Evolutionary conservation across 805 yeast species (phyloP), one percentile per base, ranked within the genome.

Genomic region (Spathaspora boniae): DNA sequence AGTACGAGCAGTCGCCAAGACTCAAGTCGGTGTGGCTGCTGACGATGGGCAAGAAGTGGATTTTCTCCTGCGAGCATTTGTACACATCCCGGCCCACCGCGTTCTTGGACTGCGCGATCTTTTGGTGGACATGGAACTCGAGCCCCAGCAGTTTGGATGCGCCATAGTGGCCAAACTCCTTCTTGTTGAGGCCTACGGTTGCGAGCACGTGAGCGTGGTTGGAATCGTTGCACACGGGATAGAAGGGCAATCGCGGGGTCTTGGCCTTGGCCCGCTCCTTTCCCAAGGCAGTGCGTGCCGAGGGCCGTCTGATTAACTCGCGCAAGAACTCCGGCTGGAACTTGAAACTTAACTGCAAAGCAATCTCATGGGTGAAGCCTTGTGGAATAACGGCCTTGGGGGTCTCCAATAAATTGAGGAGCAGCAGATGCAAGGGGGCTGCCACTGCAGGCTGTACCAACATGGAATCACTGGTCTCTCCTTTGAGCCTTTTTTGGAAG

Each of bases 1-100:
- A 68, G 53, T 89, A 89, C 7, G 96, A 88, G 54, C 98, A 89
- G 57, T 89, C 97, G 1, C 96, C 97, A 6, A 86, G 55, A 12
- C 70, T 60, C 2, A 61, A 36, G 48, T 91, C 97, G 0, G 96
- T 87, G 38, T 76, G 80, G 11, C 55, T 45, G 35, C 49, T 52
- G 16, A 53, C 38, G 4, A 60, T 45, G 2, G 66, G 65, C 15
- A 62, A 40, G 34, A 38, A 54, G 40, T 62, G 68, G 12, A 49
- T 48, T 31, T 54, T 61, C 5, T 22, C 30, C 20, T 46, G 47
- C 7, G 50, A 38, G 37, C 66, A 60, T 23, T 47, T 42, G 26
- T 40, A 50, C 2, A 52, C 33, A 8, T 51, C 55, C 14, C 41
- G 38, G 2, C 48, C 31, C 7, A 59, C 33, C 5, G 46, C 31